Conservation (phyloP, 176 grass and related monocot genomes). For the Aegilops bicornis region DNA sequence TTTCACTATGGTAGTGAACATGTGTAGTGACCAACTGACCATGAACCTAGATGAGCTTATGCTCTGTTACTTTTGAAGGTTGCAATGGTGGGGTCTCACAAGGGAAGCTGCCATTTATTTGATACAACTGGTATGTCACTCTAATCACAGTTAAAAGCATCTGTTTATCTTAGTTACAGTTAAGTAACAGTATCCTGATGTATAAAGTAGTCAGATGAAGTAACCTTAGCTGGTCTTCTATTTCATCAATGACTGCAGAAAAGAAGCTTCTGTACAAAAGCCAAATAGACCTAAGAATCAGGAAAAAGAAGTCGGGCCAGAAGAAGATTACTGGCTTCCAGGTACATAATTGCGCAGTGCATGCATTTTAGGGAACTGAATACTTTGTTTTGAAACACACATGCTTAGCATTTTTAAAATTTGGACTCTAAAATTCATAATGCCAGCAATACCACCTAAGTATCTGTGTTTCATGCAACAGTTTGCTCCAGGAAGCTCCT, state of each 20-base stretch:
- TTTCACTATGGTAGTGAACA: conserved; percentile 7
- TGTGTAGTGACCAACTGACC: conserved; percentile 1
- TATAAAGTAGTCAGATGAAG: not conserved
- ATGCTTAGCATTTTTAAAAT: not conserved
- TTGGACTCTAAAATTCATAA: not conserved
- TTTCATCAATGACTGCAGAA: conserved; percentile 52
- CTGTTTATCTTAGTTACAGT: not conserved
- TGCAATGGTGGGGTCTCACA: conserved; percentile 94
- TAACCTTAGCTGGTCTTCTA: not conserved
- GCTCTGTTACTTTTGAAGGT: conserved; percentile 58
- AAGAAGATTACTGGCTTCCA: conserved; percentile 99
- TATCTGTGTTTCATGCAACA: conserved; percentile 43
- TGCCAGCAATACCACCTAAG: not conserved
- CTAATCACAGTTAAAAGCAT: not conserved
- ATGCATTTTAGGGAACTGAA: not conserved
- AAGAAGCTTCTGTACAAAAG: conserved; percentile 85
- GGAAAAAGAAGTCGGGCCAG: conserved; percentile 88
- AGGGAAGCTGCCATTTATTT: conserved; percentile 91
- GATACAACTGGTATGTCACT: conserved; percentile 82
- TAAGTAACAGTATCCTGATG: not conserved
- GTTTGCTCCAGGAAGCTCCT: conserved; percentile 94
- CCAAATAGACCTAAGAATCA: conserved; percentile 78
- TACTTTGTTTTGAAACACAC: not conserved
- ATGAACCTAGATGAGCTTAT: conserved; percentile 28
- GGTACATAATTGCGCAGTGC: conserved; percentile 39